Conservation (phyloP, 371 early-diverging fungal species). For the Rhizomucor pusillus region DNA sequence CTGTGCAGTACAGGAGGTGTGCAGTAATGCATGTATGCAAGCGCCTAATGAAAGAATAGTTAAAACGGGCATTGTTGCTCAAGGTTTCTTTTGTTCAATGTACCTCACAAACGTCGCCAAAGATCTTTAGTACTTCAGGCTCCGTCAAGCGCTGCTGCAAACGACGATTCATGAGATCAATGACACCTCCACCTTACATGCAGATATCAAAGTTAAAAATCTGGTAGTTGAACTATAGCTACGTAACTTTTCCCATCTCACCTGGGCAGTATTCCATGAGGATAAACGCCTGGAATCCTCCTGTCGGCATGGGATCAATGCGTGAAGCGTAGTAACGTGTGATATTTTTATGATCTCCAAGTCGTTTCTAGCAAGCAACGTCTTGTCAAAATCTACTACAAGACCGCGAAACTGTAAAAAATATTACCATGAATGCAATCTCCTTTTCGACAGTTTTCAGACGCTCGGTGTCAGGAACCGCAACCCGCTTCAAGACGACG, state of each 20-base stretch:
- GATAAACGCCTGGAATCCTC: slow-evolving; percentile 78
- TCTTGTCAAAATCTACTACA: background rate
- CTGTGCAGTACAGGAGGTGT: slow-evolving; percentile 75
- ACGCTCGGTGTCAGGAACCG: slow-evolving; percentile 67
- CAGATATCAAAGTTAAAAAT: background rate
- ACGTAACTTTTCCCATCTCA: slow-evolving; percentile 21
- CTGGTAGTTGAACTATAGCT: no score
- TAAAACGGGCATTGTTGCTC: background rate
- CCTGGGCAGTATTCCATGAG: slow-evolving; percentile 91
- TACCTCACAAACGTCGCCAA: slow-evolving; percentile 79
- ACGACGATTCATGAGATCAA: slow-evolving; percentile 85
- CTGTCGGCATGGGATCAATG: slow-evolving; percentile 55
- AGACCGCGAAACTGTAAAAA: background rate
- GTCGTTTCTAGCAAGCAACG: slow-evolving; percentile 51
- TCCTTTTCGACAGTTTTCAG: slow-evolving; percentile 69
- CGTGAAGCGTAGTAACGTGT: slow-evolving; percentile 77
- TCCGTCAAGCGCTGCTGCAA: slow-evolving; percentile 73
- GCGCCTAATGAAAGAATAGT: slow-evolving; percentile 62
- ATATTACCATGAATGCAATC: slow-evolving; percentile 71
- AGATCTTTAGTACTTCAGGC: slow-evolving; percentile 81
- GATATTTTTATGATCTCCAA: slow-evolving; percentile 82
- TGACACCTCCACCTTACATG: slow-evolving; percentile 70
- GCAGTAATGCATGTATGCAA: slow-evolving; percentile 87
- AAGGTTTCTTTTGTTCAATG: no score
- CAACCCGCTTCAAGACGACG: slow-evolving; percentile 79